These are phyloP conservation scores for Pterothamnion heteromorphum DNA, from an alignment of 31 red algal genomes.

Conservation along the genomic window DNA sequence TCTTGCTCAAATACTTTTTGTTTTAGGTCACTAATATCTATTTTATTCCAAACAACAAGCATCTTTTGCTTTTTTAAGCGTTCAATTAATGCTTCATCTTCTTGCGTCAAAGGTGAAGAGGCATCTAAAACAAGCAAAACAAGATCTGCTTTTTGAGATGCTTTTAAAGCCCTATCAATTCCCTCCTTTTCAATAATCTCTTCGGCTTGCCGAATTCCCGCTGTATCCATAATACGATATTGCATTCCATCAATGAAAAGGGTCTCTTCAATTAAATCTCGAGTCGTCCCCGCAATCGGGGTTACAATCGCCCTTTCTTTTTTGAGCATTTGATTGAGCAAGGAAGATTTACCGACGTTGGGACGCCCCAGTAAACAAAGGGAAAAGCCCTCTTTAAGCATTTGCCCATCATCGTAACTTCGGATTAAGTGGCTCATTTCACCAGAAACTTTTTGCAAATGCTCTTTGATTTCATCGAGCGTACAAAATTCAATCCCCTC, in stretches of 20 bases:
- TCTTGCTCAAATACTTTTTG: too few species aligned
- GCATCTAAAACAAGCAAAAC: slow-evolving; percentile 80
- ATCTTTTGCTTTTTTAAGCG: too few species aligned
- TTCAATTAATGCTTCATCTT: too few species aligned
- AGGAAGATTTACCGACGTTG: slow-evolving; percentile 88
- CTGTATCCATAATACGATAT: slow-evolving; percentile 74
- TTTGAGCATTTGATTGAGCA: slow-evolving; percentile 77
- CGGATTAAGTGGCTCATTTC: not conserved
- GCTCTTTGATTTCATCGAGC: not conserved
- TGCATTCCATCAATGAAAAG: slow-evolving; percentile 68
- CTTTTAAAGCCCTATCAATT: slow-evolving; percentile 92
- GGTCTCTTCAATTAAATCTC: slow-evolving; percentile 83
- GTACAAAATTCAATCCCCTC: not conserved
- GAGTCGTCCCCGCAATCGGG: slow-evolving; percentile 79
- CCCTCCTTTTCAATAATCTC: not conserved
- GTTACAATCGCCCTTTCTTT: slow-evolving; percentile 87
- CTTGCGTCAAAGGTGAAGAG: too few species aligned
- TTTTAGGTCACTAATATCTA: too few species aligned
- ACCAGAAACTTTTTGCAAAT: not conserved
- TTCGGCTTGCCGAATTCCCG: slow-evolving; percentile 65
- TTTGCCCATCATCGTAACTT: not conserved
- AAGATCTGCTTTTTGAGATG: slow-evolving; percentile 86
- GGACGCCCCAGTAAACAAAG: not conserved
- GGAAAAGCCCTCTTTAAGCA: not conserved
- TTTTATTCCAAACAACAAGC: too few species aligned